Base-by-base conservation (phyloP, 1,284 basidiomycete species). In the Xanthoconium separans region DNA sequence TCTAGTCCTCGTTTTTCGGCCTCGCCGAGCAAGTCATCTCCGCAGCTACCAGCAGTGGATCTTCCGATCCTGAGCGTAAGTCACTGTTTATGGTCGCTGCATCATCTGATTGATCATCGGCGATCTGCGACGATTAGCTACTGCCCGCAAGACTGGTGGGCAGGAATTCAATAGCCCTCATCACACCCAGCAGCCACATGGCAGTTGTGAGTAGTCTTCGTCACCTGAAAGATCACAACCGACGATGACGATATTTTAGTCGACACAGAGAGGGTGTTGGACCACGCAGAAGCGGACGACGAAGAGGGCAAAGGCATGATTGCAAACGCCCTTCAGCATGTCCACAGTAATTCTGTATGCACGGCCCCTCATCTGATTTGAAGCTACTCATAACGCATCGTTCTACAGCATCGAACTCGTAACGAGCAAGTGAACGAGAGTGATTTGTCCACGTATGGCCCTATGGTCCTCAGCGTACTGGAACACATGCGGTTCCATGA, bases 1-100 rank as follows among this genome's bases (percentile, higher is more conserved):
- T 24, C 47, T 44, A 87, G 88, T 85, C 89, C 54, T 75, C 65
- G 54, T 79, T 90, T 58, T 76, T 89, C 37, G 81, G 80, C 58
- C 66, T 91, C 59, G 88, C 86, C 13, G 85, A 89, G 71, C 66
- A 89, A 67, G 83, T 40, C 15, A 24, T 70, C 44, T 56, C 58
- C 36, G 15, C 40, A 3, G 84, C 61, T 69, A 73, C 59, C 64
- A 18, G 33, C 13, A 77, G 40, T 75, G 82, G 61, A 44, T 55
- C 60, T 84, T 87, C 70, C 11, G 43, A 58, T 6, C 8, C 51
- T 6, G 18, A 50, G 55, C 53, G 59, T 64, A 55, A 58, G 68
- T 62, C 36, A 45, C 34, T 50, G 18, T 30, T 42, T 6, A 11
- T 41, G 7, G 2, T 47, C 10, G 16, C 37, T 24, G 3, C 31